These are phyloP conservation scores for Fennellomyces sp. DNA, from an alignment of 371 early-diverging fungal genomes.

Conservation along the genomic window DNA sequence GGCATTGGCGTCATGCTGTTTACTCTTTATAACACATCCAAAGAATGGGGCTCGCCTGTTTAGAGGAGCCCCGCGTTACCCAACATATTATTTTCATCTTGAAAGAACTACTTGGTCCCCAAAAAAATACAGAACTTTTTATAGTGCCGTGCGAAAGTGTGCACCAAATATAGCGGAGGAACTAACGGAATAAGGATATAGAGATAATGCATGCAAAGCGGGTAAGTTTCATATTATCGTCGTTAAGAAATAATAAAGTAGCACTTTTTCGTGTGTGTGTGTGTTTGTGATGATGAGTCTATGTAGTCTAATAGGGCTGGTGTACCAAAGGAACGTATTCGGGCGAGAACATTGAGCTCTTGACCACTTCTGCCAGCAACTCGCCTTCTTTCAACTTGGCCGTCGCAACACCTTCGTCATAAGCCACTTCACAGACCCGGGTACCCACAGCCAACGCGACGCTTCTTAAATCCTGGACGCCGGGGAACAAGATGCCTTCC, in stretches of 20 bases:
- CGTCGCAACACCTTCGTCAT: constrained; percentile 59
- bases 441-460: constrained; percentile 62
- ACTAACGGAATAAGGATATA: too few relatives aligned
- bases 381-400: constrained; percentile 52
- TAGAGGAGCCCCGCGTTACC: too few relatives aligned
- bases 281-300: too few relatives aligned
- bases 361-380: constrained; percentile 51
- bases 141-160: too few relatives aligned
- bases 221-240: too few relatives aligned
- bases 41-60: constrained; percentile 32
- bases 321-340: constrained; percentile 64
- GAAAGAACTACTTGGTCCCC: too few relatives aligned
- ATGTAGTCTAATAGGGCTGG: constrained; percentile 11
- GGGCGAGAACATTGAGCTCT: constrained; percentile 56
- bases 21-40: constrained; percentile 56
- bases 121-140: too few relatives aligned
- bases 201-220: too few relatives aligned
- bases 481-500: constrained; percentile 63
- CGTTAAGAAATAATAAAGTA: too few relatives aligned
- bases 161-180: too few relatives aligned
- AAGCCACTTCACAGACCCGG: constrained; percentile 65
- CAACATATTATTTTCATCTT: too few relatives aligned
- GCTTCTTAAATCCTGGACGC: constrained; percentile 55
- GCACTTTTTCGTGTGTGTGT: too few relatives aligned
- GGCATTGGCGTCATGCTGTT: constrained; percentile 81